These are phyloP conservation scores for Mycena venus DNA, from an alignment of 768 basidiomycete genomes.

Conservation along the genomic window DNA sequence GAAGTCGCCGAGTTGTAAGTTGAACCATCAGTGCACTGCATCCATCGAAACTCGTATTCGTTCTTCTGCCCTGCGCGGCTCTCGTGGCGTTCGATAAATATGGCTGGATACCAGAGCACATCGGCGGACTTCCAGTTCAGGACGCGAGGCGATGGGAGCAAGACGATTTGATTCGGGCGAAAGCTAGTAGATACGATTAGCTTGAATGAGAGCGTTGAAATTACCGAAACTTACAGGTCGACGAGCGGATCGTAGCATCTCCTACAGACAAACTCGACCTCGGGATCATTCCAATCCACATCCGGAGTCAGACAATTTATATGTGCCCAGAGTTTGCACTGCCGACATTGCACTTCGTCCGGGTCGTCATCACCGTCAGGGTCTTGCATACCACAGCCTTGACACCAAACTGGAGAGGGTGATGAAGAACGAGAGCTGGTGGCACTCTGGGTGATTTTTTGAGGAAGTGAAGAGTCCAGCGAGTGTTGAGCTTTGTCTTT, in stretches of 20 bases:
- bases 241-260: background rate
- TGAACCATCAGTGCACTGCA: background rate
- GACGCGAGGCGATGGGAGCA: background rate
- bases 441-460: background rate
- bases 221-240: background rate
- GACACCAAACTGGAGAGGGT: background rate
- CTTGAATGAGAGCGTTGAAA: background rate
- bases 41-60: conserved; percentile 7
- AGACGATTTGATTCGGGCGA: background rate
- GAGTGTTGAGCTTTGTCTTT: background rate
- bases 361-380: conserved; percentile 8
- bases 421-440: background rate
- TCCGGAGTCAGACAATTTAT: background rate
- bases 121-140: background rate
- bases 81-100: background rate
- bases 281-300: conserved; percentile 3
- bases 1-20: background rate
- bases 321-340: conserved; percentile 10
- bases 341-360: conserved; percentile 14
- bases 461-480: background rate
- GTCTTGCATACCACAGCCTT: background rate
- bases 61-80: background rate
- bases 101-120: too few relatives aligned
- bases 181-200: background rate
- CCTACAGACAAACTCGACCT: background rate